Evolutionary conservation across 495 filamentous ascomycete genomes (phyloP), one percentile per base, ranked within the genome.

Genomic region (Neohortaea acidophila): DNA sequence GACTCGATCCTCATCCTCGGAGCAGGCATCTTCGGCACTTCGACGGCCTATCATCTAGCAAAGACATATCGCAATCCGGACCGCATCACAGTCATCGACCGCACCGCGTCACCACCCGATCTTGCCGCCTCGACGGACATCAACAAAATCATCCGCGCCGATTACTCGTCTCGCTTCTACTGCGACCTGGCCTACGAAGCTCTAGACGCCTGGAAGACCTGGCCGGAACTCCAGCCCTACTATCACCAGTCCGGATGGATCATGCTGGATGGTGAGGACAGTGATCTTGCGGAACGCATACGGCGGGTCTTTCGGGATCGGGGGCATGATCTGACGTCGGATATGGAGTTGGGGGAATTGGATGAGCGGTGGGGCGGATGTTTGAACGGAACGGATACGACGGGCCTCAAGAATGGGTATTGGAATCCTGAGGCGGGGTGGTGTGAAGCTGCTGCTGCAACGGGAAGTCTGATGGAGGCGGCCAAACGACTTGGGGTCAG

Each of bases 11-110:
- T 67, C 27, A 65, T 67, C 20, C 26, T 63, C 27, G 63, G 64
- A 12, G 57, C 58, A 11, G 63, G 64, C n/a, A 55, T 59, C 24
- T 67, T 66, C 44, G 64, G 63, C 27, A 50, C 57, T 30, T 55
- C 50, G 34, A 63, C 63, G 1, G 63, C 62, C 13, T 65, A 65
- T 42, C 56, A 66, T 34, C 56, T 66, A 2, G 52, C 57, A 4
- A 36, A 44, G 9, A 45, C 35, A 3, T 30, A 46, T 20, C 23
- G 49, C 29, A 33, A 51, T 19, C 42, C 56, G 7, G 52, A 53
- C 0, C 33, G 27, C 12, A 61, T 67, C 33, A 55, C 47, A 2
- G 41, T 65, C n/a, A 39, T 65, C 8, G 61, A 54, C 33, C 22
- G 41, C 14, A 36, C 42, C 23, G 28, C 49, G 7, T 43, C 36